Evolutionary conservation across 495 filamentous ascomycete genomes (phyloP).

Genomic region (Halenospora varia): DNA sequence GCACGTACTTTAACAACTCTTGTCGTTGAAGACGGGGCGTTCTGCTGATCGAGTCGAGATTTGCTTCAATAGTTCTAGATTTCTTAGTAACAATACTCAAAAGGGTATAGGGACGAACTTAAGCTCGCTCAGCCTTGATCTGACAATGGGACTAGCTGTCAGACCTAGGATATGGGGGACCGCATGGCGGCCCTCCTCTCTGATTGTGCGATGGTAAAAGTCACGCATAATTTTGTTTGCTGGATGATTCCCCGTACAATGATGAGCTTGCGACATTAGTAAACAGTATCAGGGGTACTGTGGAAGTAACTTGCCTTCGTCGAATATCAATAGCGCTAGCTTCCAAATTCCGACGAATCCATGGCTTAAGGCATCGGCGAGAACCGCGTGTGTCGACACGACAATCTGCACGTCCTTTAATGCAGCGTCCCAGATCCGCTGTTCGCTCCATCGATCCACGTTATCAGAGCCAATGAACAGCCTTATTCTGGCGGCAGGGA

Average conservation of each 20-base stretch:
- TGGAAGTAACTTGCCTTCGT: slow-evolving; percentile 53
- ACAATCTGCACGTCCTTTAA: slow-evolving; percentile 65
- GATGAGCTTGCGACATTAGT: slow-evolving; percentile 40
- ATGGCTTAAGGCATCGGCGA: slow-evolving; percentile 74
- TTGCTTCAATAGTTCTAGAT: slow-evolving; percentile 53
- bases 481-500: slow-evolving; percentile 57
- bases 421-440: slow-evolving; percentile 67
- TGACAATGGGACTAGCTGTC: slow-evolving; percentile 77
- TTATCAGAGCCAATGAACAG: slow-evolving; percentile 63
- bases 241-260: slow-evolving; percentile 57
- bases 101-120: slow-evolving; percentile 17
- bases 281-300: not conserved
- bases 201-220: slow-evolving; percentile 50
- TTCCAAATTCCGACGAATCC: slow-evolving; percentile 66
- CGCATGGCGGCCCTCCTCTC: slow-evolving; percentile 2
- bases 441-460: slow-evolving; percentile 70
- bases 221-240: slow-evolving; percentile 72
- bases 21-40: not conserved
- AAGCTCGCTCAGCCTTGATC: slow-evolving; percentile 44
- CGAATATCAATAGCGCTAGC: slow-evolving; percentile 71
- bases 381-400: slow-evolving; percentile 68
- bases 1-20: not conserved
- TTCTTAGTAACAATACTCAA: not conserved
- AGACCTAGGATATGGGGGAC: slow-evolving; percentile 75
- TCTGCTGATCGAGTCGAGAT: slow-evolving; percentile 47